phyloP scores from a whole-genome alignment of 208 protist genomes.

The Crithidia bombi region DNA sequence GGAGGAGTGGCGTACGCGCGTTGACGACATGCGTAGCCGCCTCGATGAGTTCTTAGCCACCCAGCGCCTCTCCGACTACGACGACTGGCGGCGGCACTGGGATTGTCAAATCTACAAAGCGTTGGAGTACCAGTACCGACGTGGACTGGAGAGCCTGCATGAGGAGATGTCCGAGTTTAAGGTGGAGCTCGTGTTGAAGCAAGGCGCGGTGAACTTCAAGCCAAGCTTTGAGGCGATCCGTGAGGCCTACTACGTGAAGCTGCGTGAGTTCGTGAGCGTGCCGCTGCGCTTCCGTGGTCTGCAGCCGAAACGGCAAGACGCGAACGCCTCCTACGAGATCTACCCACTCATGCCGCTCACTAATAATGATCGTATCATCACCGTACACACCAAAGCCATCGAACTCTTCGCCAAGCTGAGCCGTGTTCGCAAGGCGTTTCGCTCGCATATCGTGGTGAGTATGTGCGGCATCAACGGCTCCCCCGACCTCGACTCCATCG shows the following conservation, averaged over 20 bases:
- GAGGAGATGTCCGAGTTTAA: constrained; percentile 94
- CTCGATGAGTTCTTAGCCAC: constrained; percentile 86
- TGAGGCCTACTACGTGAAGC: constrained; percentile 94
- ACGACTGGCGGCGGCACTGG: constrained; percentile 94
- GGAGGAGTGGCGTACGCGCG: constrained; percentile 91
- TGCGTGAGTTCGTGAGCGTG: constrained; percentile 95
- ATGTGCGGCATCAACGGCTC: constrained; percentile 88
- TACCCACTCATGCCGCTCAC: constrained; percentile 89
- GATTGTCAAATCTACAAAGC: constrained; percentile 98
- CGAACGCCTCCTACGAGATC: constrained; percentile 76
- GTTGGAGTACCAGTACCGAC: constrained; percentile 95
- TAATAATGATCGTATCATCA: constrained; percentile 86
- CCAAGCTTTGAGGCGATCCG: constrained; percentile 95
- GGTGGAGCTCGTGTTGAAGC: constrained; percentile 94
- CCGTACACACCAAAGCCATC: constrained; percentile 92
- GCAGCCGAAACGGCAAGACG: constrained; percentile 73
- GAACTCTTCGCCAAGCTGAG: constrained; percentile 93
- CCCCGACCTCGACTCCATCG: constrained; percentile 90
- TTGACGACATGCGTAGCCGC: constrained; percentile 84
- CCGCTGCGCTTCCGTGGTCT: constrained; percentile 94
- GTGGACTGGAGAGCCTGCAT: constrained; percentile 92
- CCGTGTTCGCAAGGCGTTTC: constrained; percentile 87
- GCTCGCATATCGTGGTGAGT: constrained; percentile 85
- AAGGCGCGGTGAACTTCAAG: constrained; percentile 92
- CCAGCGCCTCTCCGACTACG: constrained; percentile 80